Conservation (phyloP, 2,329 filamentous ascomycete species). For the Neopestalotiopsis sp. region DNA sequence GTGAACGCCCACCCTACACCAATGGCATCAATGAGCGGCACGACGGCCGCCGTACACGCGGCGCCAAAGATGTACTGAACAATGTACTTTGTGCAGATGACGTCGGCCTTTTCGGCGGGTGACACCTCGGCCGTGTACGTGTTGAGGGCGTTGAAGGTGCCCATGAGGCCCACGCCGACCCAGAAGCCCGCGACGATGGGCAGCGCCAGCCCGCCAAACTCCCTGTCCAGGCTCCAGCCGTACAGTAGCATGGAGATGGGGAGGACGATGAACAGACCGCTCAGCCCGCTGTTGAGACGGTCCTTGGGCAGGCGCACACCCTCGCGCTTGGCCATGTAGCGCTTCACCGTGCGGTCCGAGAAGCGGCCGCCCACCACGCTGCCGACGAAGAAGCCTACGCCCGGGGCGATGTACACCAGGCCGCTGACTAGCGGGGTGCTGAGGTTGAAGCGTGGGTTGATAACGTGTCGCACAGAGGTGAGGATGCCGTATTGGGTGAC, state of each 20-base stretch:
- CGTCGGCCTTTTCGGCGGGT: slow-evolving; percentile 21
- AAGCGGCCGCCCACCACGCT: slow-evolving; percentile 75
- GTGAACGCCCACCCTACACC: slow-evolving; percentile 28
- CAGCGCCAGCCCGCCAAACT: slow-evolving; percentile 56
- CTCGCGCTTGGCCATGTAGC: slow-evolving; percentile 63
- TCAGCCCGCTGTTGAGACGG: slow-evolving; percentile 62
- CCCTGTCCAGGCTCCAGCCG: slow-evolving; percentile 64
- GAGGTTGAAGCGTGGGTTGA: slow-evolving; percentile 76
- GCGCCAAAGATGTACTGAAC: slow-evolving; percentile 36
- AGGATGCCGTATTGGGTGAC: slow-evolving; percentile 55
- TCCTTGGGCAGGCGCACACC: slow-evolving; percentile 71
- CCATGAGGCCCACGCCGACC: slow-evolving; percentile 19
- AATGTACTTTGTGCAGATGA: slow-evolving; percentile 37
- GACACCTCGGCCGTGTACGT: slow-evolving; percentile 23
- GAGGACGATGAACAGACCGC: slow-evolving; percentile 61
- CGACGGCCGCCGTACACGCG: slow-evolving; percentile 27
- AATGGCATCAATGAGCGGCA: slow-evolving; percentile 34
- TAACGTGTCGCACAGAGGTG: slow-evolving; percentile 72
- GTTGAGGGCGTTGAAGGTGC: slow-evolving; percentile 21
- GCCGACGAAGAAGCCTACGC: slow-evolving; percentile 70
- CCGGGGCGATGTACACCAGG: slow-evolving; percentile 77
- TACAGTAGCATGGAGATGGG: slow-evolving; percentile 71
- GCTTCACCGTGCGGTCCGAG: slow-evolving; percentile 69
- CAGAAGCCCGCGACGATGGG: slow-evolving; percentile 22
- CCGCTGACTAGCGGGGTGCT: slow-evolving; percentile 69